Conservation (phyloP, 2,329 filamentous ascomycete genomes). For the Epichloe sp. region DNA sequence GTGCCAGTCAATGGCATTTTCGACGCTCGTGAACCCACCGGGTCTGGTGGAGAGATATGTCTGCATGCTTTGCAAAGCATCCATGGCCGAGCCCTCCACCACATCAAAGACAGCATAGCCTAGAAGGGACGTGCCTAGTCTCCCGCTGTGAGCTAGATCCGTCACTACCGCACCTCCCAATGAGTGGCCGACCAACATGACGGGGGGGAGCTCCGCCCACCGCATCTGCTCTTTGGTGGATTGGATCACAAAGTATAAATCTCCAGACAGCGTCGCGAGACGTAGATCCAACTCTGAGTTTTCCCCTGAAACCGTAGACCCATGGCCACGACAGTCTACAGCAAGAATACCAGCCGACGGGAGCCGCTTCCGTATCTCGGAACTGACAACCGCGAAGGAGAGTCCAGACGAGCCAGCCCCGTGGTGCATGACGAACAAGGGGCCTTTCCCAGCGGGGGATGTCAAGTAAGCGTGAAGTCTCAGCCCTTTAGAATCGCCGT, state of each 20-base stretch:
- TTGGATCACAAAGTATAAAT: constrained; percentile 57
- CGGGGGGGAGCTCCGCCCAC: constrained; percentile 61
- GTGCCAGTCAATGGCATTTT: constrained; percentile 87
- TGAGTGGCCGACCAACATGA: constrained; percentile 83
- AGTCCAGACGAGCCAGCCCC: constrained; percentile 87
- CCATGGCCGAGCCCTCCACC: constrained; percentile 90
- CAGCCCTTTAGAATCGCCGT: constrained; percentile 29
- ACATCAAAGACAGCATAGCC: constrained; percentile 89
- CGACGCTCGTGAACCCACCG: constrained; percentile 59
- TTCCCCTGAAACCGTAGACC: constrained; percentile 45
- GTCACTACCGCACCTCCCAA: constrained; percentile 89
- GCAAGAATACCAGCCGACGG: constrained; percentile 75
- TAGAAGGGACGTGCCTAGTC: constrained; percentile 55
- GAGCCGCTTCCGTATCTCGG: constrained; percentile 63
- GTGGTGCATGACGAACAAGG: constrained; percentile 87
- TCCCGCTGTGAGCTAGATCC: constrained; percentile 57
- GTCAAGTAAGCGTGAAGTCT: constrained; percentile 80
- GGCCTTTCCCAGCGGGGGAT: constrained; percentile 60
- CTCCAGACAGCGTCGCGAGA: constrained; percentile 57
- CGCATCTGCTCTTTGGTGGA: constrained; percentile 54
- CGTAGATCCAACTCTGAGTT: constrained; percentile 46
- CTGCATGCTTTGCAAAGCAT: constrained; percentile 89
- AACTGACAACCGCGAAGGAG: constrained; percentile 73
- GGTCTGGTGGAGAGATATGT: constrained; percentile 78
- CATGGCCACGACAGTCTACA: constrained; percentile 77